phyloP scores from a whole-genome alignment of 148 eudicot genomes.

The Polygonum maritimum region DNA sequence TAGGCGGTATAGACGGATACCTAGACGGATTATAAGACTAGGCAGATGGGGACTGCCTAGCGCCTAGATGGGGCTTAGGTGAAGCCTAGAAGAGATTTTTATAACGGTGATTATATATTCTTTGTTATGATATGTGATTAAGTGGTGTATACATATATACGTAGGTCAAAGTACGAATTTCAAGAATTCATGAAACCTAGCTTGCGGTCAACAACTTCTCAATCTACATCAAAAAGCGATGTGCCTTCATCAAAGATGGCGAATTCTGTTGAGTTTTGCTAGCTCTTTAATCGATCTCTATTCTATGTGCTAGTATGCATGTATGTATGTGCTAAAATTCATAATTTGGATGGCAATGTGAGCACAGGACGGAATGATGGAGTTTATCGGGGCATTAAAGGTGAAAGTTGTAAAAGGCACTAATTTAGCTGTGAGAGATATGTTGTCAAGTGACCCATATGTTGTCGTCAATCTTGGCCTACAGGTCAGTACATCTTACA shows the following conservation, averaged over 20 bases:
- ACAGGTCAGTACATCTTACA: conserved; percentile 49
- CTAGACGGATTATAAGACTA: too few species aligned
- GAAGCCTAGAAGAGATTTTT: too few species aligned
- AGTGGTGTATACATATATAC: too few species aligned
- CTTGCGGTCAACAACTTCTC: conserved; percentile 44
- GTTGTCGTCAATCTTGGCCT: conserved; percentile 70
- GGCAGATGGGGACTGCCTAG: too few species aligned
- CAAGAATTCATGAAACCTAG: conserved; percentile 88
- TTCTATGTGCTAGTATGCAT: too few species aligned
- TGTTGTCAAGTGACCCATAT: conserved; percentile 90
- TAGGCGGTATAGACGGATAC: too few species aligned
- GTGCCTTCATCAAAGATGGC: conserved; percentile 37
- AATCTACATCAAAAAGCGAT: conserved; percentile 27
- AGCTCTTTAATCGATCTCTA: background rate
- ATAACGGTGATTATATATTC: too few species aligned
- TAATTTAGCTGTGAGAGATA: conserved; percentile 85
- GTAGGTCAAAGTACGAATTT: conserved; percentile 83
- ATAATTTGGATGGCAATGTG: too few species aligned
- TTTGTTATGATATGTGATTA: too few species aligned
- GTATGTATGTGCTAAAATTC: too few species aligned
- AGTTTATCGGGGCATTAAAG: conserved; percentile 70
- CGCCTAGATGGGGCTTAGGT: too few species aligned
- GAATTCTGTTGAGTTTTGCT: conserved; percentile 28
- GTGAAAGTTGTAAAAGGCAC: conserved; percentile 75
- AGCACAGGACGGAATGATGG: conserved; percentile 85